Base-by-base conservation (phyloP, 805 yeast genomes). In the Hanseniaspora vineae region DNA sequence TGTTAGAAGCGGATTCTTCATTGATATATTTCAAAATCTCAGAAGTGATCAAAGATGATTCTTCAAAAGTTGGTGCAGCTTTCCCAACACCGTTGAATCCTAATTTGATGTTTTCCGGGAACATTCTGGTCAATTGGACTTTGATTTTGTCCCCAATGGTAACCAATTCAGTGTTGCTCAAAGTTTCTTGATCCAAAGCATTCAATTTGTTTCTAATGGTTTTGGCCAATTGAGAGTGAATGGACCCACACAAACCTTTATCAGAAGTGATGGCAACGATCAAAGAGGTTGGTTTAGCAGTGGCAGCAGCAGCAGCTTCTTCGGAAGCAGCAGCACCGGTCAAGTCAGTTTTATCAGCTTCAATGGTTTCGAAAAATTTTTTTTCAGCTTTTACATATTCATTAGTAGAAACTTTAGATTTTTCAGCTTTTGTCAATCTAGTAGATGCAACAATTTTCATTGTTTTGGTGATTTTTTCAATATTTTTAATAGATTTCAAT, bases 361-460 rank as follows among this genome's bases (percentile, higher is more conserved):
- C 95, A 52, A 95, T 81, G 66, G 81, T 78, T 57, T 76, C 71
- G 71, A 73, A 86, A 59, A 92, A 86, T 65, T 83, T 87, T 52
- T 73, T 58, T 64, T 88, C 95, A 51, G 89, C 80, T 59, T 76
- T 75, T 64, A 81, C 81, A 76, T 85, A 90, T 52, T 78, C 82
- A 68, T 95, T 81, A 45, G 97, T 83, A 45, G 85, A 77, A 57
- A 75, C 72, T 88, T 88, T 90, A 52, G 97, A 95, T 69, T 82
- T 84, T 72, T 88, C 96, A 52, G 98, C 98, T 72, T 85, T 88
- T 66, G 79, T 76, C 68, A 92, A 79, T 73, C 96, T 84, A 59
- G 98, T 92, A 40, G 97, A 90, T 40, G 98, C 98, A 62, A 92
- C 98, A 71, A 92, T 83, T 77, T 89, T 92, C 97, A 92, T 92